Conservation (phyloP, 768 basidiomycete species). For the Russula virescens region DNA sequence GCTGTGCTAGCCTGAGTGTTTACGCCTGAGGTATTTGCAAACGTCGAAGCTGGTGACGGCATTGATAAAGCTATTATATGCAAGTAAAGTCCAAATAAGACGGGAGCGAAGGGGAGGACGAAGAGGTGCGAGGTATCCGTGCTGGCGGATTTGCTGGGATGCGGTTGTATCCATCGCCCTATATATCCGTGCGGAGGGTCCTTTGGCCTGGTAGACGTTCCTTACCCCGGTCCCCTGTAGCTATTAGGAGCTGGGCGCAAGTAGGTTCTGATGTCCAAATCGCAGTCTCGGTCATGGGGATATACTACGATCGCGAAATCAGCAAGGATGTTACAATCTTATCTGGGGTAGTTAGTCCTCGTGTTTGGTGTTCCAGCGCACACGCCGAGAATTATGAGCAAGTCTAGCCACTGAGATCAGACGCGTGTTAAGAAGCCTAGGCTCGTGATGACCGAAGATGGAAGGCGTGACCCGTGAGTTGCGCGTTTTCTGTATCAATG, state of each 20-base stretch:
- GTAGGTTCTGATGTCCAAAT: background rate
- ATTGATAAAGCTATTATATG: too few species aligned
- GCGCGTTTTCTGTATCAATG: background rate
- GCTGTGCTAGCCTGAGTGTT: background rate
- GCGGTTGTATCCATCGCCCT: background rate
- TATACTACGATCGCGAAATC: background rate
- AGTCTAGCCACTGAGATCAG: background rate
- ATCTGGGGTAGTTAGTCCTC: slow-evolving; percentile 1
- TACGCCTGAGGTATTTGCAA: background rate
- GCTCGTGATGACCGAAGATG: background rate
- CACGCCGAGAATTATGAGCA: background rate
- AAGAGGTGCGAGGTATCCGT: too few species aligned
- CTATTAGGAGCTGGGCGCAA: background rate
- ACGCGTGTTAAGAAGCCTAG: background rate
- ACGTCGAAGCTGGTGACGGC: background rate
- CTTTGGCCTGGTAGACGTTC: background rate
- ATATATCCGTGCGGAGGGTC: slow-evolving; percentile 9
- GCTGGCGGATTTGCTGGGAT: too few species aligned
- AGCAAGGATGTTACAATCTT: background rate
- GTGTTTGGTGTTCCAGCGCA: slow-evolving; percentile 2
- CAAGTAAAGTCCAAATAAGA: too few species aligned
- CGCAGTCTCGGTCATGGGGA: background rate
- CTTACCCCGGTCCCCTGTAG: slow-evolving; percentile 1
- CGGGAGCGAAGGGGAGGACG: too few species aligned
- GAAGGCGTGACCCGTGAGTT: slow-evolving; percentile 7